These are phyloP conservation scores for Setaria italica DNA, from an alignment of 202 grass and related monocot species.

Conservation along the genomic window DNA sequence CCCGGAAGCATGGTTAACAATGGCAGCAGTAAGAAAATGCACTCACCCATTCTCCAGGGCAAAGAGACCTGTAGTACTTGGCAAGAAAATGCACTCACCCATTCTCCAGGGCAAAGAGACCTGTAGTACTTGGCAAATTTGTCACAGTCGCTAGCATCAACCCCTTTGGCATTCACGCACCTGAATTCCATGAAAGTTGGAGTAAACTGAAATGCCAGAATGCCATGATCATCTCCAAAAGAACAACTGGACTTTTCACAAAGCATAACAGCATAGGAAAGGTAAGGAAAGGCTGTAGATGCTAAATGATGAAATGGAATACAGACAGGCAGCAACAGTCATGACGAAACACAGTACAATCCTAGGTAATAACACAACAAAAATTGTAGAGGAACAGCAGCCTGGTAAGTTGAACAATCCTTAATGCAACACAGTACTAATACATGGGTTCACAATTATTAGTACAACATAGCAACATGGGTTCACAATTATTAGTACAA, in stretches of 20 bases:
- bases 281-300: neutral
- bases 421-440: too few relatives aligned
- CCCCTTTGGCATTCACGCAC: conserved; percentile 61
- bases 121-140: conserved; percentile 67
- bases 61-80: conserved; percentile 67
- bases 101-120: conserved; percentile 66
- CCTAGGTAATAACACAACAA: neutral
- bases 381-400: neutral
- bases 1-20: neutral
- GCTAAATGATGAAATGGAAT: conserved; percentile 11
- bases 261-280: neutral
- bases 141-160: conserved; percentile 44
- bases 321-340: neutral
- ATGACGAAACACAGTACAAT: neutral
- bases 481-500: too few relatives aligned
- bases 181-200: neutral
- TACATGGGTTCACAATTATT: too few relatives aligned
- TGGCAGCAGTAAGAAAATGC: neutral
- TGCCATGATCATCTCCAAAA: neutral
- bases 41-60: conserved; percentile 64
- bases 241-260: neutral
- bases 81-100: conserved; percentile 40
- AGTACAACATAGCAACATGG: too few relatives aligned
- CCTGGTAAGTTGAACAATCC: too few relatives aligned
- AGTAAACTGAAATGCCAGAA: neutral